These are phyloP conservation scores for Wickerhamomyces chambardii DNA, from an alignment of 805 yeast species.

Conservation along the genomic window DNA sequence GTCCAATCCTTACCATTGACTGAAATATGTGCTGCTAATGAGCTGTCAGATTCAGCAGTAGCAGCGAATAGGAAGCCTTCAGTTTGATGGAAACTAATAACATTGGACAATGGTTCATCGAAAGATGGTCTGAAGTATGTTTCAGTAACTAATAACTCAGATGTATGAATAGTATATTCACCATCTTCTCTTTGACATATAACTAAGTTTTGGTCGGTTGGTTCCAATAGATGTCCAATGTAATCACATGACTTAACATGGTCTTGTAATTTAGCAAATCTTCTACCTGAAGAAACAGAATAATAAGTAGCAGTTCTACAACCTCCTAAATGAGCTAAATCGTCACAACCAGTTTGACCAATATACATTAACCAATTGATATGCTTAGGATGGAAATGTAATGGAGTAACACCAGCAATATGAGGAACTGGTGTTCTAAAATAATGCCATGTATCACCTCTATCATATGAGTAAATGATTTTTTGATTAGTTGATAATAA, in stretches of 20 bases:
- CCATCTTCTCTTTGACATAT: slow-evolving; percentile 47
- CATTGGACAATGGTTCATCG: slow-evolving; percentile 39
- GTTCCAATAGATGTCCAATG: slow-evolving; percentile 43
- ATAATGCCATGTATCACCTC: slow-evolving; percentile 41
- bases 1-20: slow-evolving; percentile 74
- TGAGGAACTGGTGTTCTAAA: slow-evolving; percentile 45
- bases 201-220: slow-evolving; percentile 41
- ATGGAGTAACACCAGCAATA: slow-evolving; percentile 34
- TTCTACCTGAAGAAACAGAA: slow-evolving; percentile 59
- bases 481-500: slow-evolving; percentile 14
- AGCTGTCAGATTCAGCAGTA: slow-evolving; percentile 35
- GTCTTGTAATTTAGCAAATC: slow-evolving; percentile 45
- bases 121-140: slow-evolving; percentile 18
- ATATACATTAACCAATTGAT: slow-evolving; percentile 57
- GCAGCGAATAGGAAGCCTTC: slow-evolving; percentile 74
- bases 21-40: slow-evolving; percentile 64
- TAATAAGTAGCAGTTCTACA: slow-evolving; percentile 55
- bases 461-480: slow-evolving; percentile 54
- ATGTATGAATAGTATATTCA: slow-evolving; percentile 19
- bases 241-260: slow-evolving; percentile 58
- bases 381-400: slow-evolving; percentile 56
- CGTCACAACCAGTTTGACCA: slow-evolving; percentile 49
- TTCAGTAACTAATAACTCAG: slow-evolving; percentile 21
- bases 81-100: slow-evolving; percentile 67
- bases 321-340: slow-evolving; percentile 10